Evolutionary conservation across 768 basidiomycete genomes (phyloP).

Genomic region (Calocybe gangraenosa): DNA sequence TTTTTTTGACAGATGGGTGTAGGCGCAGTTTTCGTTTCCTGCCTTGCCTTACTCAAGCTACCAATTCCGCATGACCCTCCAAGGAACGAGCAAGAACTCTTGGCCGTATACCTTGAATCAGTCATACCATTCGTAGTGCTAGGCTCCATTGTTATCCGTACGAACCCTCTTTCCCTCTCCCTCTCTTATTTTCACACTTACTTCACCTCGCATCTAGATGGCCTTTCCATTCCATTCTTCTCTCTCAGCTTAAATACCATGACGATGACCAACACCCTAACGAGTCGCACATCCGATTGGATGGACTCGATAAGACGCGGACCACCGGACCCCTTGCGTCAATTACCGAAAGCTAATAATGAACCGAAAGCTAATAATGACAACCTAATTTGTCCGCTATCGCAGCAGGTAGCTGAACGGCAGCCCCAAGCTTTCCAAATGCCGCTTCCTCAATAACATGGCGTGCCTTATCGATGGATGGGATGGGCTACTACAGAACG

Average conservation of each 20-base stretch:
- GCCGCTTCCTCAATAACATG: too few relatives aligned
- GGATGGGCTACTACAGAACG: too few relatives aligned
- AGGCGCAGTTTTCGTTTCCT: constrained; percentile 84
- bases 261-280: constrained; percentile 11
- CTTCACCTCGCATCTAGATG: too few relatives aligned
- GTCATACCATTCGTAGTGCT: constrained; percentile 88
- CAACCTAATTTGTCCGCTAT: too few relatives aligned
- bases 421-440: too few relatives aligned
- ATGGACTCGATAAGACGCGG: too few relatives aligned
- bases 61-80: constrained; percentile 58
- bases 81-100: constrained; percentile 60
- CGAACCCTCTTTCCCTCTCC: constrained; percentile 20
- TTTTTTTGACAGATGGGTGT: constrained; percentile 86
- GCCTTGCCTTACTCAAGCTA: constrained; percentile 61
- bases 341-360: too few relatives aligned
- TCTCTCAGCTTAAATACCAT: constrained; percentile 15
- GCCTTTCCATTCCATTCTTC: constrained; percentile 18
- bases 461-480: too few relatives aligned
- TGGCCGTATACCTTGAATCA: constrained; percentile 70
- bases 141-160: constrained; percentile 79
- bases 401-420: too few relatives aligned
- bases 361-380: too few relatives aligned
- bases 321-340: too few relatives aligned
- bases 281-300: constrained; percentile 13
- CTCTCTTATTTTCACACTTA: not conserved